Percentiles rank a stretch among this genome's conserved stretches.
Conservation (phyloP, 2,329 filamentous ascomycete species). For the Chaetomiaceae sp. region DNA sequence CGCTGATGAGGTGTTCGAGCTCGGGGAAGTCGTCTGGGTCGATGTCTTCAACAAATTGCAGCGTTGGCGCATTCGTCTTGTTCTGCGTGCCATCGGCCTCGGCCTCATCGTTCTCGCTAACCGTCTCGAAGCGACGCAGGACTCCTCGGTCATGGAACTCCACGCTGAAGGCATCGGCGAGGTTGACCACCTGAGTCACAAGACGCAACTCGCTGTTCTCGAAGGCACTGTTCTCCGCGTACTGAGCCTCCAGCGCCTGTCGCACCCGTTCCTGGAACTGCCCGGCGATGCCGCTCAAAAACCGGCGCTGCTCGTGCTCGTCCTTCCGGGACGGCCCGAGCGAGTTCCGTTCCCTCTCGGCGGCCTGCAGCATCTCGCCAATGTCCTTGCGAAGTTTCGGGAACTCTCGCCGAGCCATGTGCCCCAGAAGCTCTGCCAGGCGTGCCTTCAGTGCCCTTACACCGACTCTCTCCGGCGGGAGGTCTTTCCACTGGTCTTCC, state of each 20-base stretch:
- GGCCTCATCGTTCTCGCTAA: neutral
- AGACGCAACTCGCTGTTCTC: conserved; percentile 30
- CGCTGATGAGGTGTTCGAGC: conserved; percentile 11
- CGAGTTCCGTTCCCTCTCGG: neutral
- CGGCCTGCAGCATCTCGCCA: conserved; percentile 3
- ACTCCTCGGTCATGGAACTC: conserved; percentile 23
- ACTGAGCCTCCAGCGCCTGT: conserved; percentile 35
- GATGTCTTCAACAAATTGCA: neutral
- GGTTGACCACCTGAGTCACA: conserved; percentile 36
- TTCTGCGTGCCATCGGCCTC: neutral
- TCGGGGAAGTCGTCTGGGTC: conserved; percentile 16
- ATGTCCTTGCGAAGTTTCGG: conserved; percentile 27
- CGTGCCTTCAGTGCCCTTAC: conserved; percentile 24
- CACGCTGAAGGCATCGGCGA: conserved; percentile 36
- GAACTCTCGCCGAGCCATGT: conserved; percentile 30
- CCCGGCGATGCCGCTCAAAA: conserved; percentile 34
- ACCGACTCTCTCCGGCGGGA: conserved; percentile 26
- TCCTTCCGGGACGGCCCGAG: conserved; percentile 18
- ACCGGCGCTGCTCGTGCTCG: conserved; percentile 31
- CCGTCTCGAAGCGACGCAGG: conserved; percentile 9
- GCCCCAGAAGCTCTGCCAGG: conserved; percentile 26
- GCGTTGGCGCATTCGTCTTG: neutral
- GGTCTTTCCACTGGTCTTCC: conserved; percentile 19
- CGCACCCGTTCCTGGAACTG: conserved; percentile 30
- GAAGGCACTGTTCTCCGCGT: conserved; percentile 32